Conservation (phyloP, 2,329 filamentous ascomycete species). For the Fusarium citri region DNA sequence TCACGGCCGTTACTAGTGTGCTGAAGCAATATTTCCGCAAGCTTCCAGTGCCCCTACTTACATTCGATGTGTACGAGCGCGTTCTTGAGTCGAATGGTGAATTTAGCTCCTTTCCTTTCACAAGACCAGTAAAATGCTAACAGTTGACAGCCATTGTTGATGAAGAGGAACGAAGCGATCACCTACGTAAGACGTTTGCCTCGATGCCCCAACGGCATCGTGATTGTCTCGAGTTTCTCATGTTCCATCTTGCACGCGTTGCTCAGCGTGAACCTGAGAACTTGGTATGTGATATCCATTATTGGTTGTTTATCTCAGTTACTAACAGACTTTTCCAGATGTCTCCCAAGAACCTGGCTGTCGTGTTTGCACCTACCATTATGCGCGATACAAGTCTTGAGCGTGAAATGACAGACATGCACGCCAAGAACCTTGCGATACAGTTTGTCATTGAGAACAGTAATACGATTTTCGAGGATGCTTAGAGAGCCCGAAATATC, state of each 20-base stretch:
- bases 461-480: conserved; percentile 78
- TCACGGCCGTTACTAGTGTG: conserved; percentile 94
- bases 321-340: conserved; percentile 66
- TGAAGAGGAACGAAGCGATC: conserved; percentile 73
- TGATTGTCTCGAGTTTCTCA: conserved; percentile 91
- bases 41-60: conserved; percentile 88
- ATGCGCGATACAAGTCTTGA: conserved; percentile 92
- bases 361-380: conserved; percentile 97
- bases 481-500: conserved; percentile 27
- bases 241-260: conserved; percentile 92
- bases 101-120: conserved; percentile 46
- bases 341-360: conserved; percentile 95
- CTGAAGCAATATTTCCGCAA: conserved; percentile 98
- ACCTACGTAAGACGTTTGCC: conserved; percentile 79
- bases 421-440: conserved; percentile 89
- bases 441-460: conserved; percentile 95
- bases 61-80: conserved; percentile 90
- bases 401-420: conserved; percentile 96
- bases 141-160: conserved; percentile 68
- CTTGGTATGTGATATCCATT: conserved; percentile 66
- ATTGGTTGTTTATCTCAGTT: not conserved
- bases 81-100: conserved; percentile 83
- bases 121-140: conserved; percentile 38
- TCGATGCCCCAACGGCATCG: conserved; percentile 85
- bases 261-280: conserved; percentile 86